Conservation (phyloP, 495 filamentous ascomycete species). For the Hypoxylon intermedium region DNA sequence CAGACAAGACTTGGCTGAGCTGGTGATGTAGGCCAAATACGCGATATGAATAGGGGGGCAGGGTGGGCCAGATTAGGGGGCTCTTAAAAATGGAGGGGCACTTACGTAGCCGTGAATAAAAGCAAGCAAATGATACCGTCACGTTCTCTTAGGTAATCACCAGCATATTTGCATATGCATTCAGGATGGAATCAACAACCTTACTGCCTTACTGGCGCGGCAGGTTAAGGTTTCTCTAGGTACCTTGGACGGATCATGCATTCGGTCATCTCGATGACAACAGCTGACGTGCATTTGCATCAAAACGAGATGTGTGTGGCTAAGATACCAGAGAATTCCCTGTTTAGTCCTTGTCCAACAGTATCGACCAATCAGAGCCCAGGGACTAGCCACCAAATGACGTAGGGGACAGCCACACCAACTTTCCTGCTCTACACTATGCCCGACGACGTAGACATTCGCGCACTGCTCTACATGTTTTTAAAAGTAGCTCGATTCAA, state of each 20-base stretch:
- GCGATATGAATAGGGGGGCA: too few relatives aligned
- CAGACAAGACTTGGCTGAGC: too few relatives aligned
- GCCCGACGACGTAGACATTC: constrained; percentile 6
- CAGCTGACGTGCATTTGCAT: constrained; percentile 1
- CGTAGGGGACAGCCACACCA: constrained; percentile 22
- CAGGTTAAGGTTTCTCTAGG: constrained; percentile 7
- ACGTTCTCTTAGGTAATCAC: neutral
- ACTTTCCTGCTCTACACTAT: neutral
- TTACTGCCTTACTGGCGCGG: neutral
- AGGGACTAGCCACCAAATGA: constrained; percentile 21
- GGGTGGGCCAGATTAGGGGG: too few relatives aligned
- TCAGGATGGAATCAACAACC: neutral
- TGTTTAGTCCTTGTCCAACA: constrained; percentile 17
- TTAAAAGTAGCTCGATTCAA: neutral
- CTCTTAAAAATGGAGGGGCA: too few relatives aligned
- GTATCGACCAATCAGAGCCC: constrained; percentile 7
- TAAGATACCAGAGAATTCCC: constrained; percentile 18
- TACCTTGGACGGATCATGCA: neutral
- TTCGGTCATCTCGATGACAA: constrained; percentile 25
- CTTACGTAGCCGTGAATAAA: neutral
- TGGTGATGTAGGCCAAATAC: too few relatives aligned
- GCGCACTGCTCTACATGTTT: neutral
- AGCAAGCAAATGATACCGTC: neutral
- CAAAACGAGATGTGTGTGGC: constrained; percentile 16
- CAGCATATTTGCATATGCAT: too few relatives aligned